These are phyloP conservation scores for Blepharisma undulans DNA, from an alignment of 169 alveolate genomes.

Conservation along the genomic window DNA sequence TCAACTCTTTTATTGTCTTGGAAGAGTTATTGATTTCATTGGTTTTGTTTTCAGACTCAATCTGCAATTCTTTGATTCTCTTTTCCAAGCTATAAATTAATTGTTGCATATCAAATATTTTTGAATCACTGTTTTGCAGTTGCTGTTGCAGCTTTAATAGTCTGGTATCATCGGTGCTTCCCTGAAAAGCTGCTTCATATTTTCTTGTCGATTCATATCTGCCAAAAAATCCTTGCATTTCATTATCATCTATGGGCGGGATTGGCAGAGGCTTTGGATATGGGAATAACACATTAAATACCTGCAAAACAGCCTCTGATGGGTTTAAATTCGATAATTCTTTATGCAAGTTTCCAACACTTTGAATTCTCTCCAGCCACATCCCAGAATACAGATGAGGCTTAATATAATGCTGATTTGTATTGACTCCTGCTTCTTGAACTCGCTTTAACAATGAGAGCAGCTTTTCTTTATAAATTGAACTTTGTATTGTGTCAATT, in stretches of 20 bases:
- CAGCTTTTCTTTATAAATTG: slow-evolving; percentile 18
- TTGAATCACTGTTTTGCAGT: background rate
- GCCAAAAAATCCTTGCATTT: background rate
- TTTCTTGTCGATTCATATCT: background rate
- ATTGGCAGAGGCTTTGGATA: slow-evolving; percentile 61
- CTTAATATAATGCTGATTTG: slow-evolving; percentile 67
- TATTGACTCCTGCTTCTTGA: slow-evolving; percentile 73
- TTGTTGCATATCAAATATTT: background rate
- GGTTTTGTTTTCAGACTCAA: background rate
- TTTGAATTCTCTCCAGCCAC: slow-evolving; percentile 76
- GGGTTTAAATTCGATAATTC: background rate
- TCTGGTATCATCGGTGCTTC: background rate
- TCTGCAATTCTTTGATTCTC: background rate
- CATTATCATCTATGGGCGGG: background rate
- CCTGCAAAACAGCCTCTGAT: slow-evolving; percentile 55
- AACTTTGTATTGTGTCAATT: background rate
- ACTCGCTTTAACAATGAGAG: slow-evolving; percentile 61
- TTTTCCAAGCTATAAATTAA: background rate
- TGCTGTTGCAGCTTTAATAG: background rate
- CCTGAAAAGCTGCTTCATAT: background rate
- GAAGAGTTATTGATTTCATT: background rate
- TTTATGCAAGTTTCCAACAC: slow-evolving; percentile 52
- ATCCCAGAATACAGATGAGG: slow-evolving; percentile 75
- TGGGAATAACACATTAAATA: slow-evolving; percentile 61
- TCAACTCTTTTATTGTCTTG: background rate